These are phyloP conservation scores for Maudiozyma barnettii DNA, from an alignment of 805 yeast species.

Conservation along the genomic window DNA sequence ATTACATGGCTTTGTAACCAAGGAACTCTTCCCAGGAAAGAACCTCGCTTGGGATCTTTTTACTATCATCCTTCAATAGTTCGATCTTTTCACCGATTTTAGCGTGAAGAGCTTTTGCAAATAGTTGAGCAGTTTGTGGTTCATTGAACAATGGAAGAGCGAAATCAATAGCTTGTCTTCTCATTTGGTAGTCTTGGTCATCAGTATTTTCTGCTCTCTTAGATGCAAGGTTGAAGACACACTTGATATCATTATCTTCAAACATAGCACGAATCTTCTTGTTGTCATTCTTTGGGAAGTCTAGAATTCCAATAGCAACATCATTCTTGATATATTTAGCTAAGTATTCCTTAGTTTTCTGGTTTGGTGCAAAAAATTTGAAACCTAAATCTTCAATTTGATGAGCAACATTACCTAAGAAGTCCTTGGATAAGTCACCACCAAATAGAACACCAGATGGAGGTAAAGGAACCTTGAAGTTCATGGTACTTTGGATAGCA, in stretches of 20 bases:
- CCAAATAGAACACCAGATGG: conserved; percentile 88
- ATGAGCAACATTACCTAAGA: conserved; percentile 64
- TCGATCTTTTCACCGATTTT: conserved; percentile 45
- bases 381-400: conserved; percentile 61
- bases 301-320: conserved; percentile 48
- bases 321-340: conserved; percentile 33
- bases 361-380: conserved; percentile 69
- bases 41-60: conserved; percentile 74
- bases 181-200: conserved; percentile 93
- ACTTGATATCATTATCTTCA: conserved; percentile 72
- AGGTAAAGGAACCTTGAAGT: conserved; percentile 88
- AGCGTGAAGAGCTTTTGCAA: conserved; percentile 70
- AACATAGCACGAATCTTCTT: conserved; percentile 88
- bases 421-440: conserved; percentile 72
- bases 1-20: conserved; percentile 77
- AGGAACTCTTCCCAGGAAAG: conserved; percentile 94
- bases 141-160: conserved; percentile 95
- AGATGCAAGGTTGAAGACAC: conserved; percentile 86
- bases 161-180: conserved; percentile 98
- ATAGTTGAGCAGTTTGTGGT: conserved; percentile 83
- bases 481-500: conserved; percentile 92
- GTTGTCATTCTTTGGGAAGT: conserved; percentile 89
- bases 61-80: conserved; percentile 41
- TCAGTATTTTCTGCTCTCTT: conserved; percentile 76
- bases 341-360: conserved; percentile 63